phyloP scores from a whole-genome alignment of 108 stramenopile genomes.

The Cylindrotheca closterium region DNA sequence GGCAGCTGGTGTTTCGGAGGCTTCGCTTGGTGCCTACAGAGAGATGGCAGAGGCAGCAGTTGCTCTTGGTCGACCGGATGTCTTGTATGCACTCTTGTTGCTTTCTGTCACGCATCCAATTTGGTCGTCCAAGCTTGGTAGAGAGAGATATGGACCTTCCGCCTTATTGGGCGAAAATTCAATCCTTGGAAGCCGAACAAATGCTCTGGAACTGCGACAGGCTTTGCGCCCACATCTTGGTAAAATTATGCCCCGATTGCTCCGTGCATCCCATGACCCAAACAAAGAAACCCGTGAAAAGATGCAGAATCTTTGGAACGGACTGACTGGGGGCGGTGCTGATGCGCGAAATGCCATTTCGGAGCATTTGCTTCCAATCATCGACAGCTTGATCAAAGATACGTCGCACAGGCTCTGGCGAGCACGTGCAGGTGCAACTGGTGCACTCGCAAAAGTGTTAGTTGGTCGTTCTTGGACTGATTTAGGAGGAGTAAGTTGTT shows the following conservation, averaged over 20 bases:
- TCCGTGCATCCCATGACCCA: constrained; percentile 78
- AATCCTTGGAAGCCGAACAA: constrained; percentile 35
- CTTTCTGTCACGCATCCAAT: constrained; percentile 70
- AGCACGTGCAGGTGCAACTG: constrained; percentile 70
- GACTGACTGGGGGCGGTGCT: constrained; percentile 81
- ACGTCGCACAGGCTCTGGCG: constrained; percentile 77
- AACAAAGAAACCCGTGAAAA: constrained; percentile 84
- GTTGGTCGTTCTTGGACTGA: constrained; percentile 80
- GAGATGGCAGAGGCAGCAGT: constrained; percentile 83
- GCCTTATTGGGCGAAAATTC: constrained; percentile 54
- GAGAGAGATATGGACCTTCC: constrained; percentile 60
- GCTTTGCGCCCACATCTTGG: constrained; percentile 71
- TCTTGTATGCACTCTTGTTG: constrained; percentile 76
- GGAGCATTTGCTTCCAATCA: constrained; percentile 58
- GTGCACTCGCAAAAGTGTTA: constrained; percentile 77
- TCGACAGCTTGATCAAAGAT: constrained; percentile 75
- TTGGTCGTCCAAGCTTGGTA: constrained; percentile 50
- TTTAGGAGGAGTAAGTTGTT: constrained; percentile 59
- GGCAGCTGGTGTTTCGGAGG: constrained; percentile 73
- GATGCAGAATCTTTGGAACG: constrained; percentile 77
- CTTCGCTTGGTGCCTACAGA: constrained; percentile 77
- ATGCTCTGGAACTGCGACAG: constrained; percentile 47
- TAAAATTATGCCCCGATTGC: constrained; percentile 75
- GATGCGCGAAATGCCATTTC: constrained; percentile 63
- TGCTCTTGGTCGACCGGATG: constrained; percentile 59